Conservation (phyloP, 169 alveolate genomes). For the Plasmodium inui region DNA sequence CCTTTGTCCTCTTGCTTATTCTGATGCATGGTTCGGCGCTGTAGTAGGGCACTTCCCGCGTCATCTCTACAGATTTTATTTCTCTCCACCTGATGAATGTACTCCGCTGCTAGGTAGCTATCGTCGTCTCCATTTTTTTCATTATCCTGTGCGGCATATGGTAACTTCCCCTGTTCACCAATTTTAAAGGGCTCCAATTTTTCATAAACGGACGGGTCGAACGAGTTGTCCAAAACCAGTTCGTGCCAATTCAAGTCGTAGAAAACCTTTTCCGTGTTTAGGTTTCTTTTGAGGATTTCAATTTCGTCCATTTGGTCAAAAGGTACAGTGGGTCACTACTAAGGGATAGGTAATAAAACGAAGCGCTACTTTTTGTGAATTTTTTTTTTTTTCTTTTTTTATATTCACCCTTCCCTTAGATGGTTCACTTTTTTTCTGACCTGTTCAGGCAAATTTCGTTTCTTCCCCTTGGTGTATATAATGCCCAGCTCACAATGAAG, state of each 20-base stretch:
- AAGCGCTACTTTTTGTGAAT: background rate
- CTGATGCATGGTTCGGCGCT: background rate
- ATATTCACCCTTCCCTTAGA: background rate
- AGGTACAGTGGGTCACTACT: background rate
- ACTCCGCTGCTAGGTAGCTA: background rate
- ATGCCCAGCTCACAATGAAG: background rate
- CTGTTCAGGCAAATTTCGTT: background rate
- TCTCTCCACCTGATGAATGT: background rate
- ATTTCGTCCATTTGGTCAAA: background rate
- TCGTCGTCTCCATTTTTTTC: background rate
- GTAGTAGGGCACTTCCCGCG: background rate
- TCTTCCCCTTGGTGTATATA: background rate
- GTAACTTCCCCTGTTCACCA: background rate
- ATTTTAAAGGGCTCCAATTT: background rate
- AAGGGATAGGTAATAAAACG: background rate
- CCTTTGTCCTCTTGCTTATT: background rate
- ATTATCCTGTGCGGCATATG: background rate
- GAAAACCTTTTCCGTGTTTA: slow-evolving; percentile 60
- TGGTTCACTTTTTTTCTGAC: background rate
- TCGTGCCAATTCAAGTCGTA: slow-evolving; percentile 45
- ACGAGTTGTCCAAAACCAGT: slow-evolving; percentile 24
- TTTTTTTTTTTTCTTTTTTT: background rate
- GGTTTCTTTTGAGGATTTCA: slow-evolving; percentile 30
- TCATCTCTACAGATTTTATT: background rate
- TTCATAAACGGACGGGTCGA: slow-evolving; percentile 9